Evolutionary conservation across 371 early-diverging fungal genomes (phyloP), one percentile per base, ranked within the genome.

Genomic region (Racocetra persica): DNA sequence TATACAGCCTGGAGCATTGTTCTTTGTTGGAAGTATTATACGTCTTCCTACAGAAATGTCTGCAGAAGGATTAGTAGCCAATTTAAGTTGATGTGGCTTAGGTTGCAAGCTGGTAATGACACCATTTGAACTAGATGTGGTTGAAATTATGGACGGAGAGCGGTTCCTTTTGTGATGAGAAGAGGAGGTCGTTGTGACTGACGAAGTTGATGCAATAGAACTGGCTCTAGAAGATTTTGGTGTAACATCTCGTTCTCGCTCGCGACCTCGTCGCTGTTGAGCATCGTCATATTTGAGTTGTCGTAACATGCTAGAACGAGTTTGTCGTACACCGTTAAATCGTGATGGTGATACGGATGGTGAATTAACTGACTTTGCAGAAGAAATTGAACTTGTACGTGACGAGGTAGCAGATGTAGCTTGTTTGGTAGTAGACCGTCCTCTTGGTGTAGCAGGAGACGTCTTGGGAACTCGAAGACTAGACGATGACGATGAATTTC

Each of bases 41-140:
- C 79, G 67, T 36, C 79, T 79, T n/a, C 79, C 79, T 22, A 79
- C 71, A 3, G 79, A 79, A 70, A 79, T 79, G 38, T 79, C 79
- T 13, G 79, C 70, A 59, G 69, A 49, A 6, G 45, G 24, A 57
- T 52, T 70, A 24, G 79, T 79, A 13, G 79, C 63, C 41, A 79
- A 70, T 70, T 79, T 79, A 3, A 41, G 41, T 24, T 79, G 79
- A 57, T 70, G 59, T 18, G 79, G 71, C 54, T 69, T 69, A 11
- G 79, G 66, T 32, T 38, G 70, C 57, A 79, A 70, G 38, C 79
- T 69, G 38, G 66, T 69, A 36, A 79, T 70, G 2, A 36, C 22
- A 1, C 55, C 52, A 32, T 14, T 70, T 24, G 79, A 79, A 6
- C n/a, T 41, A 16, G 69, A 24, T 16, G 71, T 70, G 16, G 69